Conservation (phyloP, 257 asterid species). For the Nicotiana undulata region DNA sequence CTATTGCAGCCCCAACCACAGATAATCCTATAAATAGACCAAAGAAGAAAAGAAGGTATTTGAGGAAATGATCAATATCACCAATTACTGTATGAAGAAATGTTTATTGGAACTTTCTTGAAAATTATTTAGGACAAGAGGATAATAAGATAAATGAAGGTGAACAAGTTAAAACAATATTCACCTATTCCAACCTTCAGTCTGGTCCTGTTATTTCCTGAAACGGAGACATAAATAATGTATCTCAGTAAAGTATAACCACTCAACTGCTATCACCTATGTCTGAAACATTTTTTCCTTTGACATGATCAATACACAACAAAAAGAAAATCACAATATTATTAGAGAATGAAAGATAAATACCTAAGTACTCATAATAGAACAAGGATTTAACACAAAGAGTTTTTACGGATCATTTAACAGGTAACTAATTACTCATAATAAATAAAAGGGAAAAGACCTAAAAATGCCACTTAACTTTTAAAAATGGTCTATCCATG, state of each 20-base stretch:
- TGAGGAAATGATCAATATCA: not conserved
- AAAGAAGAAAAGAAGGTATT: not conserved
- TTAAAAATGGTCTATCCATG: no score
- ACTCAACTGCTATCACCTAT: not conserved
- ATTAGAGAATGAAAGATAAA: not conserved
- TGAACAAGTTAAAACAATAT: not conserved
- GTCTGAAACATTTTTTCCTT: not conserved
- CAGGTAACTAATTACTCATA: no score
- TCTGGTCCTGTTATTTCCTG: not conserved
- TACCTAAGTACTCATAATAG: not conserved
- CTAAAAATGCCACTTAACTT: no score
- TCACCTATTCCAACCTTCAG: not conserved
- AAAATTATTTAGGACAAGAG: not conserved
- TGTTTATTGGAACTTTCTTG: not conserved
- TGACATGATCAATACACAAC: not conserved
- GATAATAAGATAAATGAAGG: not conserved
- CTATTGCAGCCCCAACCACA: not conserved
- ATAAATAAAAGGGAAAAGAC: no score
- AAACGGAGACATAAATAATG: not conserved
- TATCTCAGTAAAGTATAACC: not conserved
- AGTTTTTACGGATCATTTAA: no score
- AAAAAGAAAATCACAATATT: not conserved
- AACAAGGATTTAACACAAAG: no score
- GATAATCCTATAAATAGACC: not conserved
- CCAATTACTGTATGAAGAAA: conserved; percentile 28